Evolutionary conservation across 2,329 filamentous ascomycete genomes (phyloP), one percentile per base, ranked within the genome.

Genomic region (Pseudogymnoascus sp.): DNA sequence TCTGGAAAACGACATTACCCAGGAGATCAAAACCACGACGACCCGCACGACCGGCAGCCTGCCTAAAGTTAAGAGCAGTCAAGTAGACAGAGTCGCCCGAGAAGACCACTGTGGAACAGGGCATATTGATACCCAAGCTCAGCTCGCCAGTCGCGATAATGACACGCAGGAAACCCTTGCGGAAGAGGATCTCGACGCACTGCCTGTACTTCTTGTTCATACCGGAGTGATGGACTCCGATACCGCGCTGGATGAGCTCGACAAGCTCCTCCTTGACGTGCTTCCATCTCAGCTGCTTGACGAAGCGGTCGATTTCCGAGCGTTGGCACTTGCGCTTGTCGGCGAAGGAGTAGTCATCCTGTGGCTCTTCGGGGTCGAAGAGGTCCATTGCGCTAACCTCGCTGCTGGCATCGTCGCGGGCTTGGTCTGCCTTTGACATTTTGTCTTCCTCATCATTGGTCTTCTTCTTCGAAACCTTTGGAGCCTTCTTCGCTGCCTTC

Each of bases 21-120:
- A 93, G 81, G 21, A 91, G 76, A 71, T 93, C 90, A 66, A 93
- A 93, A 1, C 90, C 90, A 76, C 90, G 83, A 73, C 90, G 86
- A 67, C 90, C 90, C 33, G 90, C 87, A 79, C 89, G 86, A 74
- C 90, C 89, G 63, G 89, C 84, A 6, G 84, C 88, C 72, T 93
- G 90, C 7, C 88, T 83, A 73, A 88, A 93, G 71, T 90, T 91
- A 61, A 92, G 81, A 0, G 89, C 84, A 0, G 88, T 91, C 47
- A 93, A 75, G 70, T 83, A 91, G 2, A 89, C 79, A 0, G 86
- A 90, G 71, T 92, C 89, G 0, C 88, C 88, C 14, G 80, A 81
- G 72, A 93, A 93, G 1, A 91, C 84, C 0, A 92, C 88, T 0
- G 89, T 93, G 72, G 90, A 90, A 72, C 89, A 92, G 8, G 90